phyloP scores from a whole-genome alignment of 257 asterid species.

The Nicotiana benthamiana region DNA sequence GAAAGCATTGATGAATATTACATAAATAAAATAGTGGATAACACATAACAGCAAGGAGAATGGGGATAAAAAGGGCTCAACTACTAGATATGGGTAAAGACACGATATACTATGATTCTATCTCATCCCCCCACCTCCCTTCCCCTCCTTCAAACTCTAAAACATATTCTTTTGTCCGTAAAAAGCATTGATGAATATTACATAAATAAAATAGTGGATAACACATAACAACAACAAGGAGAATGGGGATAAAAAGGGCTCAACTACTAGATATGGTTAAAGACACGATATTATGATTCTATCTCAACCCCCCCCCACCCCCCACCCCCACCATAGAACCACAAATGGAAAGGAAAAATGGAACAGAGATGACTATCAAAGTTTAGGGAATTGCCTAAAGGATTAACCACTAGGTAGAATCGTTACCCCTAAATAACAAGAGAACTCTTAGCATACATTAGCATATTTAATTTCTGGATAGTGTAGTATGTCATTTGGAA shows the following conservation, averaged over 20 bases:
- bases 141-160: too few relatives aligned
- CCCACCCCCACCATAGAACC: background rate
- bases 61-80: background rate
- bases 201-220: background rate
- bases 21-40: background rate
- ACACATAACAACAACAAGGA: background rate
- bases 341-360: background rate
- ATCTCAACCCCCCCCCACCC: background rate
- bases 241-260: background rate
- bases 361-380: background rate
- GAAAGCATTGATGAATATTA: background rate
- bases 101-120: background rate
- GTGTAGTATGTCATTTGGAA: too few relatives aligned
- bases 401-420: background rate
- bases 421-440: background rate
- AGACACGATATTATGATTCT: background rate
- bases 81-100: background rate
- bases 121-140: too few relatives aligned
- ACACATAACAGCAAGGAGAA: background rate
- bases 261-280: background rate
- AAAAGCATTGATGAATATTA: background rate
- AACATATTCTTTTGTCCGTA: background rate
- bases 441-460: background rate
- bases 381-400: background rate
- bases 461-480: too few relatives aligned